These are phyloP conservation scores for Coniella lustricola DNA, from an alignment of 2,329 filamentous ascomycete species.

Conservation along the genomic window DNA sequence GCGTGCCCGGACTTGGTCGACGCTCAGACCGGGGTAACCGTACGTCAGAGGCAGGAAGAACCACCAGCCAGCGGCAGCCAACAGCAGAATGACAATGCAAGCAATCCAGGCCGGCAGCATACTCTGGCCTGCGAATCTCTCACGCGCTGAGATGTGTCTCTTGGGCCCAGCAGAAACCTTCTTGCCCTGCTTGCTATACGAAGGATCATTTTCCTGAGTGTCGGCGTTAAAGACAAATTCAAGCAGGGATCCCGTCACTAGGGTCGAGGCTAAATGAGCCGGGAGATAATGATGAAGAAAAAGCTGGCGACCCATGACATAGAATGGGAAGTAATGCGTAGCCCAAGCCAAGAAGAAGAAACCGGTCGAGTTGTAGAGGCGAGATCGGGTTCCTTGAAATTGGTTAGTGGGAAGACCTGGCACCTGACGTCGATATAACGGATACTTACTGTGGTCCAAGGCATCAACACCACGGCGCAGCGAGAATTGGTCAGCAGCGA, in stretches of 20 bases:
- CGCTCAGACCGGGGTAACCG: slow-evolving; percentile 78
- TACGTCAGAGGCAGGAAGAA: slow-evolving; percentile 96
- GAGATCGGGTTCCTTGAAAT: slow-evolving; percentile 69
- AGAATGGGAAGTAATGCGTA: slow-evolving; percentile 96
- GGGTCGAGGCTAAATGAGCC: slow-evolving; percentile 80
- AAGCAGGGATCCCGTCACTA: slow-evolving; percentile 84
- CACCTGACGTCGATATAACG: neutral
- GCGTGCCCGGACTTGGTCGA: slow-evolving; percentile 70
- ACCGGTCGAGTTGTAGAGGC: slow-evolving; percentile 95
- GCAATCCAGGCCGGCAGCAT: slow-evolving; percentile 75
- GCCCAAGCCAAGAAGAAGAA: slow-evolving; percentile 99
- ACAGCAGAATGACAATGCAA: slow-evolving; percentile 57
- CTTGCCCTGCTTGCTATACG: slow-evolving; percentile 38
- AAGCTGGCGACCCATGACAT: slow-evolving; percentile 93
- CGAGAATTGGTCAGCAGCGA: slow-evolving; percentile 88
- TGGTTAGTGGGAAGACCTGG: slow-evolving; percentile 24
- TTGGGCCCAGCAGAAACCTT: slow-evolving; percentile 36
- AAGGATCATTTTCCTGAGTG: slow-evolving; percentile 50
- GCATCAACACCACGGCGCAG: slow-evolving; percentile 89
- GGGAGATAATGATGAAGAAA: slow-evolving; percentile 98
- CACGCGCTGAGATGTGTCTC: slow-evolving; percentile 68
- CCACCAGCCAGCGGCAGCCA: slow-evolving; percentile 71
- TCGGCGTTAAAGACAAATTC: slow-evolving; percentile 97
- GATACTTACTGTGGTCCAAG: slow-evolving; percentile 77
- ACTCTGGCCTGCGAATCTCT: slow-evolving; percentile 74